A percentile compares a stretch with the other conserved stretches of the same genome.
Conservation (phyloP, 805 yeast genomes). For the Pichia pseudocactophila region DNA sequence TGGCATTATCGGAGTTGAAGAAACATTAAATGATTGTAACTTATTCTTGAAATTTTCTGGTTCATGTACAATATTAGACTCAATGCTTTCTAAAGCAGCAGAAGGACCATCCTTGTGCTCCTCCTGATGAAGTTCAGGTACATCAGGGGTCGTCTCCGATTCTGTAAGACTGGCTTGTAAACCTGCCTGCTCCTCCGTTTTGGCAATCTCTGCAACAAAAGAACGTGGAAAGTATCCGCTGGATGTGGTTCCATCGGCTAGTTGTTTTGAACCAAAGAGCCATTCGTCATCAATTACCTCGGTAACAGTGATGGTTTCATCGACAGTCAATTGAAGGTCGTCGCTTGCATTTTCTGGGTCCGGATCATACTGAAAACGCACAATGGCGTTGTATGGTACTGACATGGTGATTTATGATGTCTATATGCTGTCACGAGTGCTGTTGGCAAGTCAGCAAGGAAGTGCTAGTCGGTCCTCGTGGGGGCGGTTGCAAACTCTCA, state of each 20-base stretch:
- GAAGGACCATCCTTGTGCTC: not conserved
- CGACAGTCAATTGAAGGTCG: constrained; percentile 64
- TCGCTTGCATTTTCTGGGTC: constrained; percentile 59
- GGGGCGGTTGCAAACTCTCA: no score
- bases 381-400: constrained; percentile 24
- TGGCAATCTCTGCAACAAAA: constrained; percentile 47
- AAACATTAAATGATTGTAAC: constrained; percentile 41
- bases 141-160: constrained; percentile 1
- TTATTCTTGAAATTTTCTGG: constrained; percentile 33
- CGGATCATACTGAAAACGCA: constrained; percentile 26
- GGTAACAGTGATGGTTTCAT: constrained; percentile 65
- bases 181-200: not conserved
- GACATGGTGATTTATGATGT: constrained; percentile 2
- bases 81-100: not conserved
- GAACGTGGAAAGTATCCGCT: constrained; percentile 83
- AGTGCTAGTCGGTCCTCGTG: no score
- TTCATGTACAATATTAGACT: constrained; percentile 7
- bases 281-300: constrained; percentile 87
- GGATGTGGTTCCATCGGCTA: constrained; percentile 33
- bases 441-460: no score
- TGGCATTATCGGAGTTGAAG: constrained; percentile 33
- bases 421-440: not conserved
- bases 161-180: constrained; percentile 1
- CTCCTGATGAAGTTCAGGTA: no score
- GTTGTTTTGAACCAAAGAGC: constrained; percentile 62